Evolutionary conservation across 2,329 filamentous ascomycete species (phyloP).

Genomic region (Pleochaeta shiraiana): DNA sequence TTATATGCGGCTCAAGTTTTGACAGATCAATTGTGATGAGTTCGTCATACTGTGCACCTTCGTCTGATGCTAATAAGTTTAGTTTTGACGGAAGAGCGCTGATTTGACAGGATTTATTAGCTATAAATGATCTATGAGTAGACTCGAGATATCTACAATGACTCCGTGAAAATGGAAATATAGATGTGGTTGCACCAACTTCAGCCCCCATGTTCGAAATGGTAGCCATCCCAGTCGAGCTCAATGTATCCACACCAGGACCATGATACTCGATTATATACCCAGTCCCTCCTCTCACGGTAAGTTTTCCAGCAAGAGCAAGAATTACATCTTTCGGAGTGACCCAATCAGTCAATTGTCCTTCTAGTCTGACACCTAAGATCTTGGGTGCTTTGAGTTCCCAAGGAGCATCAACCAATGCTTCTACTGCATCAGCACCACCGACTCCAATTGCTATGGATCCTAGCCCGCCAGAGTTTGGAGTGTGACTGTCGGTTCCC

Average conservation of each 20-base stretch:
- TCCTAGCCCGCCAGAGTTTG: conserved; percentile 86
- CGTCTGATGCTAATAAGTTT: conserved; percentile 55
- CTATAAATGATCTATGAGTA: conserved; percentile 42
- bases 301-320: conserved; percentile 68
- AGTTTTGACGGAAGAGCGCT: conserved; percentile 22
- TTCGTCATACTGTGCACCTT: conserved; percentile 71
- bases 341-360: conserved; percentile 73
- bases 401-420: conserved; percentile 90
- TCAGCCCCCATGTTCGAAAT: conserved; percentile 65
- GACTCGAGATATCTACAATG: conserved; percentile 72
- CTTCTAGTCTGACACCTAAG: conserved; percentile 64
- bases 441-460: conserved; percentile 94
- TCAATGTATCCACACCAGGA: conserved; percentile 70
- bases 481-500: conserved; percentile 91
- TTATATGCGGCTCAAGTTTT: conserved; percentile 82
- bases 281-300: conserved; percentile 82
- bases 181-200: conserved; percentile 59
- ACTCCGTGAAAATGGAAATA: conserved; percentile 72
- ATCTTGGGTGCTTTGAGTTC: conserved; percentile 90
- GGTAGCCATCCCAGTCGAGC: conserved; percentile 84
- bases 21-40: conserved; percentile 80
- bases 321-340: conserved; percentile 93
- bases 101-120: conserved; percentile 16
- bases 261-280: conserved; percentile 92
- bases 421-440: conserved; percentile 92